Evolutionary conservation across 2,329 filamentous ascomycete genomes (phyloP), one percentile per base, ranked within the genome.

Genomic region (Talaromyces atroroseus): DNA sequence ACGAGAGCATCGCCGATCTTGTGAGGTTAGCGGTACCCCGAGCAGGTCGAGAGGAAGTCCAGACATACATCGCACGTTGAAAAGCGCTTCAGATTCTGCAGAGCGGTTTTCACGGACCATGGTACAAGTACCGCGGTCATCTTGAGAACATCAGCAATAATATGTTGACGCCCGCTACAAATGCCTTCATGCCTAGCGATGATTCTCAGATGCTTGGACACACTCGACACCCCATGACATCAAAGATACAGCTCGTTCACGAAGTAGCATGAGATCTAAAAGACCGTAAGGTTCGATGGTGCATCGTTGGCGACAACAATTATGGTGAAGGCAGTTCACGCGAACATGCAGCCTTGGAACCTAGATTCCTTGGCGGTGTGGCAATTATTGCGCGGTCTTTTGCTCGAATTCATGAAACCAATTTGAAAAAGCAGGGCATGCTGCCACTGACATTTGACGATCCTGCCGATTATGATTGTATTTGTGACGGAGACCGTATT

Each of bases 351-450:
- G 94, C 94, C 76, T 86, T 99, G 60, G 92, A 99, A 82, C 94
- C 94, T 72, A 87, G 94, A 73, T 92, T 97, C 81, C 87, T 99
- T 63, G 94, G 94, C 71, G 94, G 92, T 76, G 84, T 96, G 69
- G 92, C 92, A 70, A 96, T 99, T 80, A 95, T 99, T 74, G 91
- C 88, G 71, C 87, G 90, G 72, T 90, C 85, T 63, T 99, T 99
- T 74, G 94, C 94, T 70, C 92, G 94, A 88, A 99, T 99, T 72
- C 94, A 99, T 83, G 94, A 99, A 84, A 99, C 94, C 81, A 99
- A 99, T 85, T 79, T 99, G 81, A 99, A 99, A 90, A 99, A 99
- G 87, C 94, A 99, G 85, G 94, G 94, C 78, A 96, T 99, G 92
- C 88, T 99, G 79, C 94, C 94, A 68, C 83, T 99, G 63, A 96